A percentile compares a stretch with the other conserved stretches of the same genome.
phyloP scores from a whole-genome alignment of 805 yeast species.

The Candida tibetensis region DNA sequence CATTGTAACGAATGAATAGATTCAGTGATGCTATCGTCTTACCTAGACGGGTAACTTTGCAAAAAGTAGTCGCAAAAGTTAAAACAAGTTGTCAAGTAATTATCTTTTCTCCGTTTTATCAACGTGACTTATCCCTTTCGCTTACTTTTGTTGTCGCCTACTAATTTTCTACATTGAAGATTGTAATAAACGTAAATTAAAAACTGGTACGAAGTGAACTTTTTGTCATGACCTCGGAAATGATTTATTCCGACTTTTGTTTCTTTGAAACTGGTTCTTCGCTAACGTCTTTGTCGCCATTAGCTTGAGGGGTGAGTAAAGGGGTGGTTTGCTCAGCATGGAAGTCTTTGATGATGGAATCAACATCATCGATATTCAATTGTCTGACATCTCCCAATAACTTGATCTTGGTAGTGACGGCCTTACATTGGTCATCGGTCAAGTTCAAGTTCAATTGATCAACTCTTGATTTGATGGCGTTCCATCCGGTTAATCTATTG shows the following conservation, averaged over 20 bases:
- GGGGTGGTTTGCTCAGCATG: conserved; percentile 76
- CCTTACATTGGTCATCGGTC: conserved; percentile 92
- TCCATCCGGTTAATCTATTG: conserved; percentile 98
- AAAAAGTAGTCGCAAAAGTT: too few relatives aligned
- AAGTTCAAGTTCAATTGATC: conserved; percentile 90
- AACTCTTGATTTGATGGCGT: conserved; percentile 96
- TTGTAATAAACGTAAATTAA: too few relatives aligned
- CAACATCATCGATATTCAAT: conserved; percentile 94
- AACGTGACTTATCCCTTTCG: too few relatives aligned
- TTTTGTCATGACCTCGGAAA: conserved; percentile 1
- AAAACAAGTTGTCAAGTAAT: too few relatives aligned
- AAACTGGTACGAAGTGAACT: not conserved
- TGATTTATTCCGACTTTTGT: conserved; percentile 29
- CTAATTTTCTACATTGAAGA: too few relatives aligned
- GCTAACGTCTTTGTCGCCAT: conserved; percentile 21
- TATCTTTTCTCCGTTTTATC: too few relatives aligned
- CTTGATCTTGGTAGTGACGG: conserved; percentile 90
- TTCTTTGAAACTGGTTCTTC: conserved; percentile 39
- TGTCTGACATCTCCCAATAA: conserved; percentile 93
- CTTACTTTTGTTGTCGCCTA: too few relatives aligned
- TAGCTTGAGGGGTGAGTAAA: conserved; percentile 11
- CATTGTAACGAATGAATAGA: too few relatives aligned
- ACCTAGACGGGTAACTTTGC: too few relatives aligned
- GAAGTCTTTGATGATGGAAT: conserved; percentile 90
- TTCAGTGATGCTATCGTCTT: too few relatives aligned